Conservation (phyloP, 2,329 filamentous ascomycete species). For the Aureobasidium zeae region DNA sequence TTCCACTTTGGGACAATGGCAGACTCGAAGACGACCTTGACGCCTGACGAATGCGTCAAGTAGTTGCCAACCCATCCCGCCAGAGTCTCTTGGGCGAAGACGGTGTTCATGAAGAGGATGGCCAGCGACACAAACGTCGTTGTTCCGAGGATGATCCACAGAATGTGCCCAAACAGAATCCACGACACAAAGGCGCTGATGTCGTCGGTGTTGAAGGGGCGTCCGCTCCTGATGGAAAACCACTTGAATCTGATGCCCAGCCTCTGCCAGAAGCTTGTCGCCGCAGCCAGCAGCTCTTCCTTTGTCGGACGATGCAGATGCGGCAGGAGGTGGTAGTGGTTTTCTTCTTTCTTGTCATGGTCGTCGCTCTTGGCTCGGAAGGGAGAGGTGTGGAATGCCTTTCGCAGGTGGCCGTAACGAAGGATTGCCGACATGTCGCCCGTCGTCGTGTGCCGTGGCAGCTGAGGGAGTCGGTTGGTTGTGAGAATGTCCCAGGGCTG, state of each 20-base stretch:
- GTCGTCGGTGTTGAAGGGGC: conserved; percentile 93
- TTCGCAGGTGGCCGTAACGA: conserved; percentile 5
- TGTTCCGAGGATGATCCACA: conserved; percentile 94
- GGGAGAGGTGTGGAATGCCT: conserved; percentile 5
- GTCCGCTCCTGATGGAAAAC: conserved; percentile 87
- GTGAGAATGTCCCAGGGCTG: no score
- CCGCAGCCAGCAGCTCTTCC: conserved; percentile 83
- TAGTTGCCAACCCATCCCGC: conserved; percentile 93
- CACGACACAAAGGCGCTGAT: conserved; percentile 93
- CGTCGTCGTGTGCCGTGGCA: no score
- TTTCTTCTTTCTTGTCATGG: background rate
- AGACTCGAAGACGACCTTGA: conserved; percentile 93
- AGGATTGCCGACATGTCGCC: conserved; percentile 5
- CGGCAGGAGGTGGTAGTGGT: conserved; percentile 41
- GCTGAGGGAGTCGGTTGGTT: background rate
- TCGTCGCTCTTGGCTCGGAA: conserved; percentile 7
- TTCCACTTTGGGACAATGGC: conserved; percentile 96
- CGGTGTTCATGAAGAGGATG: conserved; percentile 88
- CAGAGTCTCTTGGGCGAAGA: conserved; percentile 92
- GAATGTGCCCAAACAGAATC: conserved; percentile 84
- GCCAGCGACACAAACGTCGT: conserved; percentile 93
- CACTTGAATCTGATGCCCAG: conserved; percentile 92
- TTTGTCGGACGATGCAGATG: conserved; percentile 76
- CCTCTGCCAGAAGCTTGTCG: conserved; percentile 86
- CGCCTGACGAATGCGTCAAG: conserved; percentile 81